phyloP scores from a whole-genome alignment of 371 early-diverging fungal genomes.

The Syncephalastrum monosporum region DNA sequence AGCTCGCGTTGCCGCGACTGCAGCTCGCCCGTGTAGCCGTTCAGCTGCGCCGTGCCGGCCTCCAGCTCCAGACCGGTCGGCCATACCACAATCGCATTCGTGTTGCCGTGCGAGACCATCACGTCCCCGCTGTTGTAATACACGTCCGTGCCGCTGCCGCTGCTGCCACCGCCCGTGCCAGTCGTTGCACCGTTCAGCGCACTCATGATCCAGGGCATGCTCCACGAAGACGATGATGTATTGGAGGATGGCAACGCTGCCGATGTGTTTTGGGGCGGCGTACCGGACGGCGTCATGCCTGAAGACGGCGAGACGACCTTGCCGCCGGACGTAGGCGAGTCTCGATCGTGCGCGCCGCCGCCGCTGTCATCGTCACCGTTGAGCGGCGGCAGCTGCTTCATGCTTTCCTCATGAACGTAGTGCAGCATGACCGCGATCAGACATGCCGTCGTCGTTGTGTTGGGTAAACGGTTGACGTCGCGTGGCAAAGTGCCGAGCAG shows the following conservation, averaged over 20 bases:
- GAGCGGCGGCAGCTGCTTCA: not conserved
- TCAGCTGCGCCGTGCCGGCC: slow-evolving; percentile 18
- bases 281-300: not conserved
- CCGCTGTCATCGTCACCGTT: not conserved
- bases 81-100: slow-evolving; percentile 26
- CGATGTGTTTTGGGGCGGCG: not conserved
- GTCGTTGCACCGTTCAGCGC: slow-evolving; percentile 27
- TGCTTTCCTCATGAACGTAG: not conserved
- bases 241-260: not conserved
- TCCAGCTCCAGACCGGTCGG: slow-evolving; percentile 36
- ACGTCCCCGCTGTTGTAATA: slow-evolving; percentile 7
- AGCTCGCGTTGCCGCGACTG: slow-evolving; percentile 28
- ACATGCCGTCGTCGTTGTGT: not conserved
- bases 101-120: slow-evolving; percentile 1
- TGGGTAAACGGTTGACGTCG: not conserved
- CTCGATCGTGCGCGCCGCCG: not conserved
- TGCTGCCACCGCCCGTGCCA: slow-evolving; percentile 3
- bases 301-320: not conserved
- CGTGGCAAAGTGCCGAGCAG: not conserved
- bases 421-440: slow-evolving; percentile 7
- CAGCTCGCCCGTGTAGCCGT: slow-evolving; percentile 26
- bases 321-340: not conserved
- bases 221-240: slow-evolving; percentile 29
- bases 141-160: slow-evolving; percentile 10
- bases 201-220: slow-evolving; percentile 46